Conservation (phyloP, 2,329 filamentous ascomycete species). For the Venturia asperata region DNA sequence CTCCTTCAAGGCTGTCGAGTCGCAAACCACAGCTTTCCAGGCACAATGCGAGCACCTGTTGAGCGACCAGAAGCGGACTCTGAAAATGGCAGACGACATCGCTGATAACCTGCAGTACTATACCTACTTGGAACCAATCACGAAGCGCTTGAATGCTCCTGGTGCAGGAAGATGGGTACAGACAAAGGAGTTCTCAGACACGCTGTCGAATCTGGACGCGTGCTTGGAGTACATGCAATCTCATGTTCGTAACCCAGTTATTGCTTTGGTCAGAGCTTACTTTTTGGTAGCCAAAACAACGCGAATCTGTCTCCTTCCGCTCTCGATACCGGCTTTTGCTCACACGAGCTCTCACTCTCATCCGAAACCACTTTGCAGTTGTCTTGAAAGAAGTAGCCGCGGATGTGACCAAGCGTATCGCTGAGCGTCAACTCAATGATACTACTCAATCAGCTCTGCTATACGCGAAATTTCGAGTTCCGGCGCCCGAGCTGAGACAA, state of each 20-base stretch:
- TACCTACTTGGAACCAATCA: constrained; percentile 84
- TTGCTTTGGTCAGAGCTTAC: not conserved
- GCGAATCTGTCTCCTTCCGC: constrained; percentile 79
- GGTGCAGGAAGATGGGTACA: constrained; percentile 81
- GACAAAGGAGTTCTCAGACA: constrained; percentile 76
- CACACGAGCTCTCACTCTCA: constrained; percentile 58
- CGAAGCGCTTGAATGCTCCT: constrained; percentile 81
- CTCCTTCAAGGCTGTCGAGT: constrained; percentile 81
- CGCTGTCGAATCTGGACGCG: constrained; percentile 78
- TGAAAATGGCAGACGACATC: constrained; percentile 73
- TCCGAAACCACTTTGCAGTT: constrained; percentile 59
- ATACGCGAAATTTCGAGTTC: constrained; percentile 64
- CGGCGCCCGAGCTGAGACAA: constrained; percentile 57
- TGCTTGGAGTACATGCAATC: constrained; percentile 89
- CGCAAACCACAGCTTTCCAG: constrained; percentile 88
- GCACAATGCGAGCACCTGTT: constrained; percentile 85
- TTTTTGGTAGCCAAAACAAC: constrained; percentile 60
- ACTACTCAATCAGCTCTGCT: constrained; percentile 64
- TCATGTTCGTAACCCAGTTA: constrained; percentile 53
- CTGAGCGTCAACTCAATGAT: constrained; percentile 61
- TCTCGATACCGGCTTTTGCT: constrained; percentile 80
- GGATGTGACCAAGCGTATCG: constrained; percentile 56
- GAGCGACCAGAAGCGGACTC: constrained; percentile 70
- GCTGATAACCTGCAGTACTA: constrained; percentile 92
- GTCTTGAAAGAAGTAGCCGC: constrained; percentile 55